Percentiles rank a stretch among this genome's conserved stretches.
Conservation (phyloP, 1,284 basidiomycete species). For the Sparassis latifolia region DNA sequence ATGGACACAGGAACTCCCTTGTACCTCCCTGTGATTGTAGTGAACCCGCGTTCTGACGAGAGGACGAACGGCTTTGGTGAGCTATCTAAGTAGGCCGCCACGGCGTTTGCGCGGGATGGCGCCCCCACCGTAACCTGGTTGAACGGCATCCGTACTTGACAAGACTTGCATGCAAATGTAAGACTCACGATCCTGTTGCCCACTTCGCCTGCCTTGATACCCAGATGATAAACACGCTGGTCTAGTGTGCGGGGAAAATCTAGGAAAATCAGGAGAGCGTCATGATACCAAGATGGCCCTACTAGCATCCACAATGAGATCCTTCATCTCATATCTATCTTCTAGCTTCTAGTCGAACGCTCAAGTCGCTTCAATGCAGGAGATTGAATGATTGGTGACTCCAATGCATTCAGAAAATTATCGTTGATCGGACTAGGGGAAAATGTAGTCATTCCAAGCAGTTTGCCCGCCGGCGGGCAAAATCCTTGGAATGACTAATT, state of each 20-base stretch:
- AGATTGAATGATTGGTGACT: too few species aligned
- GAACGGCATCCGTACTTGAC: neutral
- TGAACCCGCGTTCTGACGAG: constrained; percentile 70
- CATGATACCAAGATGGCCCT: constrained; percentile 16
- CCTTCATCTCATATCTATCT: constrained; percentile 38
- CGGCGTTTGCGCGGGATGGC: constrained; percentile 56
- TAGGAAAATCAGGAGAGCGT: constrained; percentile 21
- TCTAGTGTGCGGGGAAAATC: constrained; percentile 71
- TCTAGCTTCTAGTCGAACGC: too few species aligned
- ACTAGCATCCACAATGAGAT: constrained; percentile 55
- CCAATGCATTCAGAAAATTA: too few species aligned
- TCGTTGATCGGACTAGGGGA: too few species aligned
- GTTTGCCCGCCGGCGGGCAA: too few species aligned
- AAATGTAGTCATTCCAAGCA: too few species aligned
- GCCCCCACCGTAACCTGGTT: constrained; percentile 71
- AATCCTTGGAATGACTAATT: too few species aligned
- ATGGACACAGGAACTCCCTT: constrained; percentile 64
- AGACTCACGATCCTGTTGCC: constrained; percentile 71
- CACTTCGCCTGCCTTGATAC: constrained; percentile 66
- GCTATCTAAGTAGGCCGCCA: constrained; percentile 58
- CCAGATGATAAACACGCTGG: constrained; percentile 74
- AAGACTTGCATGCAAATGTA: neutral
- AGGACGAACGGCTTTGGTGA: constrained; percentile 53
- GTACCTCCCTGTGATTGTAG: constrained; percentile 77
- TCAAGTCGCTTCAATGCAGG: too few species aligned